Conservation (phyloP, 2,329 filamentous ascomycete species). For the Chaetothyriales sp. region DNA sequence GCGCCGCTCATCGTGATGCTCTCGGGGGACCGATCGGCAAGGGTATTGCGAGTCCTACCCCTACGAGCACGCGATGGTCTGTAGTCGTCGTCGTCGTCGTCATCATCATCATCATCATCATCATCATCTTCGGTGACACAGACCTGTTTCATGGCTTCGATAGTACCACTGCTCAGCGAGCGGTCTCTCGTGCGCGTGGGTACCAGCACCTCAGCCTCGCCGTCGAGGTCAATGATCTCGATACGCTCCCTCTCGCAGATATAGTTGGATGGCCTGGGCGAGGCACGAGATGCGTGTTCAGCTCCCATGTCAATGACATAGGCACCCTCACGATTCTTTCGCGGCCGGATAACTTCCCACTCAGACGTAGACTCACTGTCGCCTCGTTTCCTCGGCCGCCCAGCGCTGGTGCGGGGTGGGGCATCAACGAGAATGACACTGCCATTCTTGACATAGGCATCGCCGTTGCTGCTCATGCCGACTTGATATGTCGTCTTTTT, state of each 20-base stretch:
- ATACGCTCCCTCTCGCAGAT: neutral
- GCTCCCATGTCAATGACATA: constrained; percentile 4
- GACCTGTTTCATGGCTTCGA: constrained; percentile 6
- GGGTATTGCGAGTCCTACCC: constrained; percentile 8
- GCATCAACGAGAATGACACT: constrained; percentile 8
- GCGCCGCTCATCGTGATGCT: too few relatives aligned
- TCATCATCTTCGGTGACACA: constrained; percentile 12
- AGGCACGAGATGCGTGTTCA: constrained; percentile 1
- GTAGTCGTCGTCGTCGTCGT: constrained; percentile 4
- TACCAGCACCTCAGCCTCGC: constrained; percentile 4
- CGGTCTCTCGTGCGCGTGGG: constrained; percentile 4
- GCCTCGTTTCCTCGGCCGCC: neutral
- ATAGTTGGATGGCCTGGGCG: constrained; percentile 2
- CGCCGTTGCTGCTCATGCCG: constrained; percentile 9
- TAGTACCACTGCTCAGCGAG: neutral
- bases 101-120: constrained; percentile 2
- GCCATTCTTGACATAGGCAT: constrained; percentile 10
- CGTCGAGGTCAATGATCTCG: neutral
- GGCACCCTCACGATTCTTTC: constrained; percentile 8
- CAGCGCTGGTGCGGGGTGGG: neutral
- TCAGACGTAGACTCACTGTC: constrained; percentile 6
- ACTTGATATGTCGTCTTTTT: constrained; percentile 11
- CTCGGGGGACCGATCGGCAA: constrained; percentile 6
- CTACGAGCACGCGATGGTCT: constrained; percentile 4
- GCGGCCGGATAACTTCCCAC: constrained; percentile 12